Evolutionary conservation across 2,329 filamentous ascomycete genomes (phyloP).

Genomic region (Penicillium sp.): DNA sequence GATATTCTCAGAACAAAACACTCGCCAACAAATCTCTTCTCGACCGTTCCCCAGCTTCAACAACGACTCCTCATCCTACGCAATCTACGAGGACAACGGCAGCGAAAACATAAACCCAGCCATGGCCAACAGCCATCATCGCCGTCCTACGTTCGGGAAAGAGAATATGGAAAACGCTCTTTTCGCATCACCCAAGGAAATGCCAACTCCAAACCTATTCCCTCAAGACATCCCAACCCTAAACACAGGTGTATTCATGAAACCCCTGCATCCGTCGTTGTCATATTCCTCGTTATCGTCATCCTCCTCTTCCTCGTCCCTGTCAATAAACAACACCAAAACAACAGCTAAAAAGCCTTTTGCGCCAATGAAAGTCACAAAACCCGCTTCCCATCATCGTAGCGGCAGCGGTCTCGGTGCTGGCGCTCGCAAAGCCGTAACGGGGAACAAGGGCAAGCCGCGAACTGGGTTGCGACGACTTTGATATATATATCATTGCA

Average conservation of each 20-base stretch:
- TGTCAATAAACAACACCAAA: background rate
- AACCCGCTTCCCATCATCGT: constrained; percentile 13
- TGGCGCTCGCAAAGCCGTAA: constrained; percentile 25
- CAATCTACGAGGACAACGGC: constrained; percentile 26
- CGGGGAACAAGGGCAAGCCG: constrained; percentile 27
- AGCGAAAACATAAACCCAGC: constrained; percentile 3
- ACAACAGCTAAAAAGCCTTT: constrained; percentile 7
- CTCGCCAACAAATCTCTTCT: background rate
- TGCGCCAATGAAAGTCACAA: constrained; percentile 19
- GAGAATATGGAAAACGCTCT: constrained; percentile 5
- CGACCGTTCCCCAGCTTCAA: background rate
- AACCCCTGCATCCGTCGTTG: constrained; percentile 2
- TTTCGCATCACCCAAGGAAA: constrained; percentile 2
- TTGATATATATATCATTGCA: no score
- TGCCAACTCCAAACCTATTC: background rate
- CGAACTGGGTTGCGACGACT: constrained; percentile 34
- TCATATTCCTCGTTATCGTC: background rate
- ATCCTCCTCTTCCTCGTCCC: background rate
- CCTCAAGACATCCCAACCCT: background rate
- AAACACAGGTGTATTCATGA: constrained; percentile 6
- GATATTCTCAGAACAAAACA: constrained; percentile 18
- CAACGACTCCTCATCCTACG: constrained; percentile 14
- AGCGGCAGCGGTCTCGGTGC: background rate
- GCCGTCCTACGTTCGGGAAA: constrained; percentile 8
- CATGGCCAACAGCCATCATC: background rate